phyloP scores from a whole-genome alignment of 2,329 filamentous ascomycete species.

The Beauveria rudraprayagi region DNA sequence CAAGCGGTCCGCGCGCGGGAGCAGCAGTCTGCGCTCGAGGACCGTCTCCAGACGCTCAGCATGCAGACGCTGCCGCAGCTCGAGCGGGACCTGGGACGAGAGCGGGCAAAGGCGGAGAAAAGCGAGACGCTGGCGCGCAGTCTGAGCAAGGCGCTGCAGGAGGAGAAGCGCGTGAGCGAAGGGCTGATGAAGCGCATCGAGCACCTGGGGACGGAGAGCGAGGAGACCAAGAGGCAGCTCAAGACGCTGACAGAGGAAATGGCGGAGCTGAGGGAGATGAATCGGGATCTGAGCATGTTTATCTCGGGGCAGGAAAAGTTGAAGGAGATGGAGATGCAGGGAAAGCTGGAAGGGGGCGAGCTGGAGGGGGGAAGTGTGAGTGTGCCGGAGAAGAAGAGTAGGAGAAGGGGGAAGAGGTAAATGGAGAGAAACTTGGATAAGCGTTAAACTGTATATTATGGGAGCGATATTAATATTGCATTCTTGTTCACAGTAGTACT shows the following conservation, averaged over 20 bases:
- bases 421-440: constrained; percentile 2
- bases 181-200: constrained; percentile 76
- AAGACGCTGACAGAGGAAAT: constrained; percentile 53
- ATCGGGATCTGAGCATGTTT: constrained; percentile 79
- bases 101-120: constrained; percentile 60
- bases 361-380: constrained; percentile 64
- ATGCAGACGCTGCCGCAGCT: constrained; percentile 55
- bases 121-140: constrained; percentile 68
- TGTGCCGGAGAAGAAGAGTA: constrained; percentile 52
- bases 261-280: constrained; percentile 72
- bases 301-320: constrained; percentile 78
- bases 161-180: constrained; percentile 79
- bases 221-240: constrained; percentile 48
- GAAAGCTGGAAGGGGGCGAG: constrained; percentile 57
- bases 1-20: constrained; percentile 41
- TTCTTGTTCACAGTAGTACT: too few species aligned
- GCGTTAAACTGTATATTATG: neutral
- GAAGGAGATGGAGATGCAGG: constrained; percentile 57
- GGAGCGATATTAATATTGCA: too few species aligned
- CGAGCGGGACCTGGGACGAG: constrained; percentile 64
- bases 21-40: constrained; percentile 44
- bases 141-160: constrained; percentile 67
- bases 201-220: constrained; percentile 58
- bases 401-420: constrained; percentile 42
- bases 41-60: constrained; percentile 36